These are phyloP conservation scores for Auxenochlorella protothecoides DNA, from an alignment of 139 green algal genomes.

Conservation along the genomic window DNA sequence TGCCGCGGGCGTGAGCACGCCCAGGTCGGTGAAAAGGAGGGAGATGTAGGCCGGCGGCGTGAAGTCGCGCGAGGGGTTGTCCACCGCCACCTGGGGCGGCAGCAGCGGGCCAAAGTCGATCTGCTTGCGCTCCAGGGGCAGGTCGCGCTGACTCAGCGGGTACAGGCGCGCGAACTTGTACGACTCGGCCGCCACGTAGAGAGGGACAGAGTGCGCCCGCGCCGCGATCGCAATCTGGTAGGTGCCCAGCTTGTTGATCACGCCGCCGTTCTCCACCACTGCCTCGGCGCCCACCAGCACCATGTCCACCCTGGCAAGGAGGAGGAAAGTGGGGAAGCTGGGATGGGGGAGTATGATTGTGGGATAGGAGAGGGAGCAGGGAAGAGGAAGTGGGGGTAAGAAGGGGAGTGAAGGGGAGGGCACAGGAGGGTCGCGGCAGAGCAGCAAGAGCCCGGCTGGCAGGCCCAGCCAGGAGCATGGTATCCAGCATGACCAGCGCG, in stretches of 20 bases:
- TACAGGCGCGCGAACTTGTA: slow-evolving; percentile 89
- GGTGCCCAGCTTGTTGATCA: slow-evolving; percentile 91
- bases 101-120: slow-evolving; percentile 70
- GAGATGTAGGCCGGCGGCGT: slow-evolving; percentile 79
- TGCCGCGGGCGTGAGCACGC: slow-evolving; percentile 87
- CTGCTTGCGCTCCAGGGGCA: slow-evolving; percentile 68
- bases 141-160: slow-evolving; percentile 62
- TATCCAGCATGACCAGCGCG: too few species aligned
- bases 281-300: slow-evolving; percentile 89
- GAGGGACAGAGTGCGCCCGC: slow-evolving; percentile 65
- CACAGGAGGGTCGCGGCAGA: too few species aligned
- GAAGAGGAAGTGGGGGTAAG: too few species aligned
- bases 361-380: too few species aligned
- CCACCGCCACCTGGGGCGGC: slow-evolving; percentile 47
- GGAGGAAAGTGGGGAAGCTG: too few species aligned
- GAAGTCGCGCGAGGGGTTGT: slow-evolving; percentile 85
- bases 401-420: neutral
- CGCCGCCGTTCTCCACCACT: slow-evolving; percentile 88
- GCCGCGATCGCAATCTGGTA: slow-evolving; percentile 52
- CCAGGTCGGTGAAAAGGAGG: slow-evolving; percentile 77
- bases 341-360: neutral
- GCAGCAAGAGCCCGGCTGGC: too few species aligned
- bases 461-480: too few species aligned
- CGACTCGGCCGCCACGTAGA: slow-evolving; percentile 89
- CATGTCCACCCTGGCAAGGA: slow-evolving; percentile 58